Conservation (phyloP, 345 rosid species). For the Salix udensis region DNA sequence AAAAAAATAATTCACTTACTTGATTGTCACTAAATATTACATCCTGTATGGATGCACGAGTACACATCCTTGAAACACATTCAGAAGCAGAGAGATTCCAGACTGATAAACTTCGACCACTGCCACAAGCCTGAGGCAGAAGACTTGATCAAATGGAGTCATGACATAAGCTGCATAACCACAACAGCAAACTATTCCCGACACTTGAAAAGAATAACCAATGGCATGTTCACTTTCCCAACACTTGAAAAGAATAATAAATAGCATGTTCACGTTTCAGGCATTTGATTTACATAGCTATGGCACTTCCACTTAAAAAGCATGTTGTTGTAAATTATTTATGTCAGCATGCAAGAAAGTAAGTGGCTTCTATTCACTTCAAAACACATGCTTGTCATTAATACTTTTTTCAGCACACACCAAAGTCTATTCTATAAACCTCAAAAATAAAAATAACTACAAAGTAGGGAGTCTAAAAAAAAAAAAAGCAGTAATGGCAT, state of each 20-base stretch:
- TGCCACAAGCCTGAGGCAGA: constrained; percentile 68
- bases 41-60: constrained; percentile 59
- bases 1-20: constrained; percentile 35
- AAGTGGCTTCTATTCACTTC: not conserved
- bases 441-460: not conserved
- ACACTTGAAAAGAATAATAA: not conserved
- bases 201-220: not conserved
- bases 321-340: not conserved
- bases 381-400: not conserved
- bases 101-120: constrained; percentile 53
- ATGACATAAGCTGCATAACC: not conserved
- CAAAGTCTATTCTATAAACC: not conserved
- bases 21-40: constrained; percentile 70
- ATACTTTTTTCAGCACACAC: not conserved
- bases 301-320: not conserved
- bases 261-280: no score
- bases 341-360: not conserved
- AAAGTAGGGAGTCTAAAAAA: not conserved
- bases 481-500: not conserved
- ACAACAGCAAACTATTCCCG: not conserved
- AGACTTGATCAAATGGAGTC: constrained; percentile 10
- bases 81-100: constrained; percentile 92
- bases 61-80: constrained; percentile 55
- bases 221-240: no score
- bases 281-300: no score